These are phyloP conservation scores for Diaporthe caulivora DNA, from an alignment of 2,329 filamentous ascomycete genomes.

Conservation along the genomic window DNA sequence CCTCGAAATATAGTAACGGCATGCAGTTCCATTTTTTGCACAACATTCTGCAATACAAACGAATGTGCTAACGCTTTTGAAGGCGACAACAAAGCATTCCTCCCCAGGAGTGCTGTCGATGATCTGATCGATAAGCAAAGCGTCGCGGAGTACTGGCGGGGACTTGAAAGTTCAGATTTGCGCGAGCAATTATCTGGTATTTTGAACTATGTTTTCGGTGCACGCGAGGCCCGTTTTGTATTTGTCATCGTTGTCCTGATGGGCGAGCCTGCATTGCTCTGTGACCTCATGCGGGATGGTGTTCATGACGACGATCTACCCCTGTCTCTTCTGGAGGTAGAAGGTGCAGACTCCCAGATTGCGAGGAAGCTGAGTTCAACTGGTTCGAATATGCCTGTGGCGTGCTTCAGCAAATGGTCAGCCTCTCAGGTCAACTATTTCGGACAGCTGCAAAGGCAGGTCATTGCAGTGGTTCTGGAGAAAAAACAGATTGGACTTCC, in stretches of 20 bases:
- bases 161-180: neutral
- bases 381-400: neutral
- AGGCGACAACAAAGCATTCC: neutral
- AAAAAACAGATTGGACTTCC: neutral
- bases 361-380: neutral
- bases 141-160: neutral
- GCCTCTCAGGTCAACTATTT: neutral
- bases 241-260: conserved; percentile 3
- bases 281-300: neutral
- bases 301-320: neutral
- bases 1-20: neutral
- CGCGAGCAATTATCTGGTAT: neutral
- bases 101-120: neutral
- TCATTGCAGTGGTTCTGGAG: neutral
- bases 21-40: neutral
- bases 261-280: neutral
- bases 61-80: neutral
- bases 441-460: neutral
- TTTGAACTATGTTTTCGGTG: neutral
- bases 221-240: neutral
- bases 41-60: neutral
- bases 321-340: neutral
- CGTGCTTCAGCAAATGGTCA: neutral
- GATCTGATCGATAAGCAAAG: neutral
- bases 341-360: neutral